A percentile compares a stretch with the other conserved stretches of the same genome.
Conservation (phyloP, 225 moss, liverwort and hornwort species). For the Straminergon stramineum region DNA sequence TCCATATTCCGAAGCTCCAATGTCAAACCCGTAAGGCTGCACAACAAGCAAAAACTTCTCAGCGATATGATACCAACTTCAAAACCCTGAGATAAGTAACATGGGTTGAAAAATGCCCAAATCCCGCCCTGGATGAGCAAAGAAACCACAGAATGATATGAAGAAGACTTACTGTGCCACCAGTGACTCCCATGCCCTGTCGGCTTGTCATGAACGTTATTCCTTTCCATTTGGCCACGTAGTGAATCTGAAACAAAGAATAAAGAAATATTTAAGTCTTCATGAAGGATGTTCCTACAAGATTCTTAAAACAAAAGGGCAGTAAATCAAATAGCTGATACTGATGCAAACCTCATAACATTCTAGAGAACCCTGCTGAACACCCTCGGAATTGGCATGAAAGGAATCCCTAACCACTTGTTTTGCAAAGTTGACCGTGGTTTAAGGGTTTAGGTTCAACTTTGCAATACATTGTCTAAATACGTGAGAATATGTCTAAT, state of each 20-base stretch:
- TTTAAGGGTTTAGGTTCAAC: not conserved
- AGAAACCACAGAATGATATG: not conserved
- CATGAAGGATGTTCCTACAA: not conserved
- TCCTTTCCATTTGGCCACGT: slow-evolving; percentile 97
- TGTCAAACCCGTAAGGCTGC: slow-evolving; percentile 95
- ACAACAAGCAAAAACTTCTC: not conserved
- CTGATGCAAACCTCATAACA: not conserved
- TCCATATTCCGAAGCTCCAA: slow-evolving; percentile 75
- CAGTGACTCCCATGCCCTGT: slow-evolving; percentile 96
- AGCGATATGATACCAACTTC: not conserved
- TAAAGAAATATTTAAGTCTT: not conserved
- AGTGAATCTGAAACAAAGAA: slow-evolving; percentile 52
- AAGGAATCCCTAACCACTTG: not conserved
- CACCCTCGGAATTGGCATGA: not conserved
- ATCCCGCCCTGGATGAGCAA: not conserved
- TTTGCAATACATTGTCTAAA: not conserved
- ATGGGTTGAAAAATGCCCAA: not conserved
- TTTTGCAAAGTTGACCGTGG: not conserved
- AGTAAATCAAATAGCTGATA: not conserved
- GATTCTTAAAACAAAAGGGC: not conserved
- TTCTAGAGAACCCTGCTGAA: not conserved
- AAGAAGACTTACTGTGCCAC: slow-evolving; percentile 63
- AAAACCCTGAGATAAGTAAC: not conserved
- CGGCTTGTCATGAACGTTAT: slow-evolving; percentile 95
- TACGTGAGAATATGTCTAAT: not conserved